Evolutionary conservation across 1,284 basidiomycete genomes (phyloP).

Genomic region (Cryptococcus deneoformans): DNA sequence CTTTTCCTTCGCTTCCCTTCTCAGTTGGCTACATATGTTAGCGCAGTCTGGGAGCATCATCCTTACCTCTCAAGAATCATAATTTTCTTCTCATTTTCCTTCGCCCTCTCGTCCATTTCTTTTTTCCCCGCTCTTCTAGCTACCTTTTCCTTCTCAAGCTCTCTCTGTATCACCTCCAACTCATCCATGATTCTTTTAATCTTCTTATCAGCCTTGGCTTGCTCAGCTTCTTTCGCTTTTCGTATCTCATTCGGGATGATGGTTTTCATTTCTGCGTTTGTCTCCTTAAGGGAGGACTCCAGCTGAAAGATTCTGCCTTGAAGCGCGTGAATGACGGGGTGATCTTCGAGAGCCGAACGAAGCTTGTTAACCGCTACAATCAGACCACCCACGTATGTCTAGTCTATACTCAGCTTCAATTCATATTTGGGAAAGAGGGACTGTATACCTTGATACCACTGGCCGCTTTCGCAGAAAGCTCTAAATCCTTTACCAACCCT

Average conservation of each 20-base stretch:
- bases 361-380: constrained; percentile 26
- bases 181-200: constrained; percentile 17
- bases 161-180: constrained; percentile 17
- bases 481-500: constrained; percentile 16
- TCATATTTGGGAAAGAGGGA: neutral
- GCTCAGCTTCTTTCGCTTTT: constrained; percentile 13
- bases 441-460: constrained; percentile 29
- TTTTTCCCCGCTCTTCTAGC: constrained; percentile 9
- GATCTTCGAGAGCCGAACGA: constrained; percentile 10
- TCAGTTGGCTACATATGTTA: constrained; percentile 6
- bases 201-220: constrained; percentile 4
- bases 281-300: neutral
- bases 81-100: constrained; percentile 13
- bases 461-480: constrained; percentile 23
- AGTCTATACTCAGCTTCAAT: neutral
- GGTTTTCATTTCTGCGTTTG: neutral
- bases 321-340: constrained; percentile 26
- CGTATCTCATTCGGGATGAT: constrained; percentile 5
- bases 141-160: constrained; percentile 27
- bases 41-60: neutral
- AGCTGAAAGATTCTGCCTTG: constrained; percentile 4
- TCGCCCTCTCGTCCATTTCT: constrained; percentile 22
- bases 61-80: constrained; percentile 15
- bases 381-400: constrained; percentile 34
- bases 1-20: constrained; percentile 14